Evolutionary conservation across 805 yeast species (phyloP), one percentile per base, ranked within the genome.

Genomic region (Debaryomyces tyrocola): DNA sequence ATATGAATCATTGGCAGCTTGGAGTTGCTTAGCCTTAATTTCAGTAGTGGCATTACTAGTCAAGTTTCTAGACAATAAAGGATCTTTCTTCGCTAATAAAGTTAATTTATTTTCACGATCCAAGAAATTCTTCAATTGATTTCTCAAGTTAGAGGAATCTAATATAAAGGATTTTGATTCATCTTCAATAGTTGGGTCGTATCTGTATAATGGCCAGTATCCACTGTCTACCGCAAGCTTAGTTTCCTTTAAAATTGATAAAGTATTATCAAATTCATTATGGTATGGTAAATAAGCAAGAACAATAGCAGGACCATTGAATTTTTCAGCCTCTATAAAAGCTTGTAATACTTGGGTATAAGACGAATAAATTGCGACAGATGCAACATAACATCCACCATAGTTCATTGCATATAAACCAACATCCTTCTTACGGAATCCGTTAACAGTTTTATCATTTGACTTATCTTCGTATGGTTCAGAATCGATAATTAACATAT

Each of bases 321-420:
- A 92, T 52, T 80, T 79, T 55, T 88, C 84, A n/a, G 97, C 97
- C 69, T 92, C 98, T 45, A 87, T 74, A 40, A 92, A 71, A 0
- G 97, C 90, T 55, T 92, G 89, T 54, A 92, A 74, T 5, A 91
- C 84, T 70, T 92, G 98, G 5, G 97, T 88, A 72, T 91, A 92
- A 1, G 97, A 90, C 1, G 96, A 80, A 67, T 92, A 92, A 36
- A 91, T 84, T 20, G 97, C 97, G 45, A 90, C 90, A 15, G 96
- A 89, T 6, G 97, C 96, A 56, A 91, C 97, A 62, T 90, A 92
- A 38, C 87, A 84, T 52, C 84, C 80, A 47, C 95, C 94, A 57
- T 85, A 89, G 67, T 89, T 88, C 96, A 92, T 88, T 39, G 97
- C 97, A 63, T 90, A 92, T 39, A 92, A 74, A 45, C 97, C 98